A percentile compares a stretch with the other conserved stretches of the same genome.
These are phyloP conservation scores for Xylariaceae sp. DNA, from an alignment of 2,329 filamentous ascomycete species.

Conservation along the genomic window DNA sequence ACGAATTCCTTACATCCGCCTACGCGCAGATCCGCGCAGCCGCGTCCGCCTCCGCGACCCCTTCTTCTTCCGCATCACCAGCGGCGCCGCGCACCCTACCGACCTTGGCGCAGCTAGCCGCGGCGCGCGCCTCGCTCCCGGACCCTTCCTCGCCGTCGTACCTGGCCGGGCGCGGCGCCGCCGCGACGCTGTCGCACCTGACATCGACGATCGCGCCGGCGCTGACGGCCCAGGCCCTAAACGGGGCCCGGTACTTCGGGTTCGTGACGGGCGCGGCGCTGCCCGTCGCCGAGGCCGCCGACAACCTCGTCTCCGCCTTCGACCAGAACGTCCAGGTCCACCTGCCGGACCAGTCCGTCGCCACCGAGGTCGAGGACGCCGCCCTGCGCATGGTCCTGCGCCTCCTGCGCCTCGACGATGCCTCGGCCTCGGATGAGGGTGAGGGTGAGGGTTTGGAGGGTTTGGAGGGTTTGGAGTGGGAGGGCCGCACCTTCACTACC, in stretches of 20 bases:
- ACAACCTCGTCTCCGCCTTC: slow-evolving; percentile 77
- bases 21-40: slow-evolving; percentile 31
- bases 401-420: slow-evolving; percentile 65
- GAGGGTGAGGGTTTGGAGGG: slow-evolving; percentile 62
- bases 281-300: slow-evolving; percentile 78
- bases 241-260: slow-evolving; percentile 77
- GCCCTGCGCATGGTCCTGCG: slow-evolving; percentile 71
- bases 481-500: slow-evolving; percentile 56
- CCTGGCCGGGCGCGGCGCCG: slow-evolving; percentile 37
- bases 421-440: too few species aligned
- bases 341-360: slow-evolving; percentile 72
- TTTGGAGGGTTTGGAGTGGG: slow-evolving; percentile 30
- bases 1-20: slow-evolving; percentile 17
- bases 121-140: slow-evolving; percentile 47
- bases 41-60: slow-evolving; percentile 7
- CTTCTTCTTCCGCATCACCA: slow-evolving; percentile 3
- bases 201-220: slow-evolving; percentile 54
- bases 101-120: slow-evolving; percentile 34
- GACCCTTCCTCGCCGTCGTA: slow-evolving; percentile 33
- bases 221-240: slow-evolving; percentile 67
- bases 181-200: slow-evolving; percentile 47
- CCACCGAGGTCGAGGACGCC: slow-evolving; percentile 74
- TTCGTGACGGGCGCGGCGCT: slow-evolving; percentile 85
- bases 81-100: slow-evolving; percentile 44
- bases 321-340: slow-evolving; percentile 89